Conservation (phyloP, 805 yeast species). For the Nakazawaea wyomingensis region DNA sequence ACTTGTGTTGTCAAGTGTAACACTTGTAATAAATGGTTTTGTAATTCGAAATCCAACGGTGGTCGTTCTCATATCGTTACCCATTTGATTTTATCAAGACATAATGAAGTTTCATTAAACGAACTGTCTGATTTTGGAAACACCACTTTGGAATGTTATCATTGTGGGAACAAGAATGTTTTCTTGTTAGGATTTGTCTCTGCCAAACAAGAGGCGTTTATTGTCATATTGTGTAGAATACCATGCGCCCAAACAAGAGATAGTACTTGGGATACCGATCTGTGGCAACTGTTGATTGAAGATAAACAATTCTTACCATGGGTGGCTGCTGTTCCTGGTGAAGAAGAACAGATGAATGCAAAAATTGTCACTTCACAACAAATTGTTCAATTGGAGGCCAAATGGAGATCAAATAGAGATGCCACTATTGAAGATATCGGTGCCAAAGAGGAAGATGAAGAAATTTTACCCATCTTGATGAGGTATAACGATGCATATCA, state of each 20-base stretch:
- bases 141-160: slow-evolving; percentile 80
- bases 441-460: slow-evolving; percentile 46
- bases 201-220: slow-evolving; percentile 81
- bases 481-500: slow-evolving; percentile 79
- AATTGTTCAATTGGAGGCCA: slow-evolving; percentile 67
- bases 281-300: slow-evolving; percentile 85
- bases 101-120: slow-evolving; percentile 68
- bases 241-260: slow-evolving; percentile 82
- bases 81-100: slow-evolving; percentile 78
- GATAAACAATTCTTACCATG: slow-evolving; percentile 74
- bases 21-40: slow-evolving; percentile 81
- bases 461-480: slow-evolving; percentile 66
- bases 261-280: slow-evolving; percentile 77
- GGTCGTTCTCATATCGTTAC: slow-evolving; percentile 78
- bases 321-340: slow-evolving; percentile 70
- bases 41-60: slow-evolving; percentile 61
- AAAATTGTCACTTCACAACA: slow-evolving; percentile 56
- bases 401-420: slow-evolving; percentile 70
- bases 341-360: slow-evolving; percentile 54
- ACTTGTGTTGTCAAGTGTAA: slow-evolving; percentile 70
- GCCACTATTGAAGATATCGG: slow-evolving; percentile 70
- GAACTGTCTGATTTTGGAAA: slow-evolving; percentile 84
- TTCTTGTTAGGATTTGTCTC: slow-evolving; percentile 82
- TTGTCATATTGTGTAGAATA: slow-evolving; percentile 78
- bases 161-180: slow-evolving; percentile 78